Base-by-base conservation (phyloP, 371 early-diverging fungal genomes). In the Mortierella sp. region DNA sequence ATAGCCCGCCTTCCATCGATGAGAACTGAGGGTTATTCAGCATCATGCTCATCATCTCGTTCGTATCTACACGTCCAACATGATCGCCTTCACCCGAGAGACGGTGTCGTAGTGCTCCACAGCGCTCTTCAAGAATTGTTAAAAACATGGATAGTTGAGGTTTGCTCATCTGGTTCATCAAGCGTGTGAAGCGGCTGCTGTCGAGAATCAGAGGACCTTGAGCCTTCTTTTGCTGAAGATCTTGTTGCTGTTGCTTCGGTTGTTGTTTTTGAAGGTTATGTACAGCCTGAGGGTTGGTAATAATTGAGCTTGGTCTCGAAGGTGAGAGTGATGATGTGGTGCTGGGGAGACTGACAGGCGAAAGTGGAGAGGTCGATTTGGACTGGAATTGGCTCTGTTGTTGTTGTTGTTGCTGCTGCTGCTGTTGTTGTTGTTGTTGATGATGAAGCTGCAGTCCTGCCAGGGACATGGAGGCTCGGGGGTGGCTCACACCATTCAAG, bases 91-190 rank as follows among this genome's bases (percentile, higher is more conserved):
- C 81, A 18, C 81, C 81, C 39, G 81, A 71, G 24, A 80, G 70
- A 6, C 81, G 81, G 47, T 80, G 81, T 45, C 81, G 75, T 28
- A 80, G 59, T 5, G 81, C 81, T 2, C 81, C 81, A 47, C 81
- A 81, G 0, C 81, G 81, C 37, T 80, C 81, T 59, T 80, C 81
- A 10, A 80, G 69, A 32, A 80, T 80, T 1, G 81, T 80, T 45
- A 80, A 59, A 68, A 80, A 80, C 81, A 80, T 80, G 1, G 75
- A 75, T 8, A 80, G 72, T 47, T 80, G 81, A 5, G 75, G 66
- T 39, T 80, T 80, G 54, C 75, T 75, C 81, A 80, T 80, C 60
- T 75, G 72, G 66, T 80, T 80, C 81, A 80, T 80, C 60, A 80
- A 57, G 5, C 75, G 75, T 14, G 81, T 81, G 70, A 81, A 81